These are phyloP conservation scores for Cymodocea nodosa DNA, from an alignment of 116 monocot species.

Conservation along the genomic window DNA sequence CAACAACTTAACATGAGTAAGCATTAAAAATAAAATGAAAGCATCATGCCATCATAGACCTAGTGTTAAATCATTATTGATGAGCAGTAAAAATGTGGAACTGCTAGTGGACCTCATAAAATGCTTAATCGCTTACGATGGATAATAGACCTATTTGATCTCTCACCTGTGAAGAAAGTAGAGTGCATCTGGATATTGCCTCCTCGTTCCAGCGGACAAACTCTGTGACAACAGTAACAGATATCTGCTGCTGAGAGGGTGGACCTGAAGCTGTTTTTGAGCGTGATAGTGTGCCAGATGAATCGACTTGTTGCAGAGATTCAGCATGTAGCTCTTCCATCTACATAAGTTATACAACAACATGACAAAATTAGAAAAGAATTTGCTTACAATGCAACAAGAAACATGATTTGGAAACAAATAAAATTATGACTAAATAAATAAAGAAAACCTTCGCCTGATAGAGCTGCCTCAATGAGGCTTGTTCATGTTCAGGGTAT, in stretches of 20 bases:
- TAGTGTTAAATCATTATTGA: too few relatives aligned
- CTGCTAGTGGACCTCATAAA: not conserved
- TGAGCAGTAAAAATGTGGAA: not conserved
- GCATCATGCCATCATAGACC: too few relatives aligned
- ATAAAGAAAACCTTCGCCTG: constrained; percentile 51
- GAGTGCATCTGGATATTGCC: constrained; percentile 88
- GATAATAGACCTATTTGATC: not conserved
- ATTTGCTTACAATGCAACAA: constrained; percentile 1
- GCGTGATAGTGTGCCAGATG: constrained; percentile 55
- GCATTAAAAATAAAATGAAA: too few relatives aligned
- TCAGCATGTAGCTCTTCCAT: constrained; percentile 86
- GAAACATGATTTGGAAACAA: not conserved
- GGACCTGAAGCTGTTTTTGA: constrained; percentile 42
- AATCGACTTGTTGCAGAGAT: constrained; percentile 63
- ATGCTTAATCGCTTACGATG: too few relatives aligned
- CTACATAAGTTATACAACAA: constrained; percentile 15
- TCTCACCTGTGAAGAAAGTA: constrained; percentile 75
- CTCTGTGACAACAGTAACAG: constrained; percentile 90
- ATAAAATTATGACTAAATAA: not conserved
- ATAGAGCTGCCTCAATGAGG: constrained; percentile 83
- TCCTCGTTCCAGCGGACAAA: constrained; percentile 99
- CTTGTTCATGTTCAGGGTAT: constrained; percentile 93
- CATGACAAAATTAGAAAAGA: not conserved
- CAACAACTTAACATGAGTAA: too few relatives aligned
- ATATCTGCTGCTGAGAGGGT: constrained; percentile 80